phyloP scores from a whole-genome alignment of 495 filamentous ascomycete genomes.

The Penicillium pulvis region DNA sequence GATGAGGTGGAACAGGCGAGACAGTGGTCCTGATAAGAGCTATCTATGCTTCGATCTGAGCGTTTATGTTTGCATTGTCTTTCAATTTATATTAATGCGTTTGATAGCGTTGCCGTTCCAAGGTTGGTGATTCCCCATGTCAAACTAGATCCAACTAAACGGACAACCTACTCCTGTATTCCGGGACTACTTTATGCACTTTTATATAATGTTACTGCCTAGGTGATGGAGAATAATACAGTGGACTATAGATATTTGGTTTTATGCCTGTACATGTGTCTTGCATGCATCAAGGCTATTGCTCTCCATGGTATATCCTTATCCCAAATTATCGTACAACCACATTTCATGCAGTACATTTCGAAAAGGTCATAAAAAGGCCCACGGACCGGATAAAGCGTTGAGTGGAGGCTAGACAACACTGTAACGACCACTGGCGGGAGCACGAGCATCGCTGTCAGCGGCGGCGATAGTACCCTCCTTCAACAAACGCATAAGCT shows the following conservation, averaged over 20 bases:
- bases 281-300: neutral
- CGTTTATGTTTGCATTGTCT: neutral
- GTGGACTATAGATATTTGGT: neutral
- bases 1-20: conserved; percentile 54
- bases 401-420: conserved; percentile 60
- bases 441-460: conserved; percentile 78
- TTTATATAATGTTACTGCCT: neutral
- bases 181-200: neutral
- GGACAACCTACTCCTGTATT: neutral
- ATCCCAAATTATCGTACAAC: conserved; percentile 24
- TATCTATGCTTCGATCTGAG: neutral
- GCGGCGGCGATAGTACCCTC: conserved; percentile 92
- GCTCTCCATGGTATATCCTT: neutral
- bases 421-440: conserved; percentile 84
- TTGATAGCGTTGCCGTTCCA: conserved; percentile 4
- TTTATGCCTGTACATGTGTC: neutral
- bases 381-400: neutral
- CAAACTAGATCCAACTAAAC: neutral
- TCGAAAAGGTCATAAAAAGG: neutral
- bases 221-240: neutral
- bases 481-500: conserved; percentile 82
- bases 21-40: conserved; percentile 49
- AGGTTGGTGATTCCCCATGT: neutral
- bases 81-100: neutral
- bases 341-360: conserved; percentile 6